Evolutionary conservation across 1,284 basidiomycete genomes (phyloP), one percentile per base, ranked within the genome.

Genomic region (Hemileia vastatrix): DNA sequence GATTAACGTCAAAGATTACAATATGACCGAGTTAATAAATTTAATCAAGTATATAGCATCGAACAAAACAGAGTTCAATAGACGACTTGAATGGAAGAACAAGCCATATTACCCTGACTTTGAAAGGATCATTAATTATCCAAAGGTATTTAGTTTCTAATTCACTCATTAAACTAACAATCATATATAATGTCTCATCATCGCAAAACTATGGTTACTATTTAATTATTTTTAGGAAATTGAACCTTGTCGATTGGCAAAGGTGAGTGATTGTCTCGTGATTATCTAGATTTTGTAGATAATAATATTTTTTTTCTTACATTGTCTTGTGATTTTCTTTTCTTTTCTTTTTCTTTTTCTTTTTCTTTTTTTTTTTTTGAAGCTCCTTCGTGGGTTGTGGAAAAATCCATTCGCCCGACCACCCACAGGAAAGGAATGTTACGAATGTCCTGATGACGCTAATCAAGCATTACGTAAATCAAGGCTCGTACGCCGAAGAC

Each of bases 1-100:
- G 4, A 9, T 57, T 15, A 57, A 57, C 45, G 55, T 57, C 2
- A 40, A 11, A 6, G 55, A 57, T 31, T 57, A 36, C 27, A 57
- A 36, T 1, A 40, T 57, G 9, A 24, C 44, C 44, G 55, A 44
- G 18, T 21, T 57, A 3, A 44, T 40, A 47, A 23, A 57, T 45
- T 8, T n/a, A 27, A 27, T 57, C 1, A 57, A 48, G 23, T 8
- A 57, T 9, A 44, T 57, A 5, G n/a, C 55, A 1, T 45, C 32
- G 18, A 44, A 57, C 32, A 23, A 31, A 2, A 15, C 18, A 13
- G 6, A n/a, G 4, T 57, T 45, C 21, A 40, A 57, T 1, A 24
- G 24, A 11, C 18, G 18, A 24, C 24, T 57, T 1, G 21, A 2
- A 13, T 57, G 55, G 55, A 57, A 57, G 32, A 48, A 57, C 32